Evolutionary conservation across 1,139 yeast species (phyloP).

Genomic region (Candida neerlandica): DNA sequence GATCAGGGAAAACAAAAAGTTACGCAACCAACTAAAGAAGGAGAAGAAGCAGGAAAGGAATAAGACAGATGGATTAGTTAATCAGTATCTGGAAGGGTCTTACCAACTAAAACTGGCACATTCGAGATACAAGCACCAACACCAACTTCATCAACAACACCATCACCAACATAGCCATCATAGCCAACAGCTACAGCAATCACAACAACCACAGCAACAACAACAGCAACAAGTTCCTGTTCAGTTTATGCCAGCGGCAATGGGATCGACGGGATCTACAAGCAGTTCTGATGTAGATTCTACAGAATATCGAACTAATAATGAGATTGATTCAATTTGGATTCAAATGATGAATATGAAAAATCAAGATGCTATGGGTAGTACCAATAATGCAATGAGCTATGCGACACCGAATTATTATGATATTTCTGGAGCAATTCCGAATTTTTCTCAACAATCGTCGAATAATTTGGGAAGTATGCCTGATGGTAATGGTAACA

Average conservation of each 20-base stretch:
- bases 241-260: background rate
- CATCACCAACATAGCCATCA: background rate
- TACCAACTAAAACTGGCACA: background rate
- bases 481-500: background rate
- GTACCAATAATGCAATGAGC: slow-evolving; percentile 3
- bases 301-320: slow-evolving; percentile 20
- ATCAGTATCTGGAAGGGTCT: background rate
- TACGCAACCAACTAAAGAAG: background rate
- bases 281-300: slow-evolving; percentile 13
- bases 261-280: slow-evolving; percentile 9
- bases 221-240: slow-evolving; percentile 1
- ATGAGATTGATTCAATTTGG: slow-evolving; percentile 32
- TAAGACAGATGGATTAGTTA: background rate
- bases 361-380: slow-evolving; percentile 15
- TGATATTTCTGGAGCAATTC: background rate
- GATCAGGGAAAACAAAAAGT: slow-evolving; percentile 13
- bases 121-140: background rate
- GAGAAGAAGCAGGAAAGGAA: slow-evolving; percentile 1
- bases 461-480: background rate
- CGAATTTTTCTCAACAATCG: background rate
- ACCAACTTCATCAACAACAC: slow-evolving; percentile 1
- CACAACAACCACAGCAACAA: background rate
- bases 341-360: slow-evolving; percentile 30
- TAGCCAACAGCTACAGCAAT: background rate
- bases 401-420: background rate